phyloP scores from a whole-genome alignment of 345 rosid genomes.

The Diplotaxis tenuifolia region DNA sequence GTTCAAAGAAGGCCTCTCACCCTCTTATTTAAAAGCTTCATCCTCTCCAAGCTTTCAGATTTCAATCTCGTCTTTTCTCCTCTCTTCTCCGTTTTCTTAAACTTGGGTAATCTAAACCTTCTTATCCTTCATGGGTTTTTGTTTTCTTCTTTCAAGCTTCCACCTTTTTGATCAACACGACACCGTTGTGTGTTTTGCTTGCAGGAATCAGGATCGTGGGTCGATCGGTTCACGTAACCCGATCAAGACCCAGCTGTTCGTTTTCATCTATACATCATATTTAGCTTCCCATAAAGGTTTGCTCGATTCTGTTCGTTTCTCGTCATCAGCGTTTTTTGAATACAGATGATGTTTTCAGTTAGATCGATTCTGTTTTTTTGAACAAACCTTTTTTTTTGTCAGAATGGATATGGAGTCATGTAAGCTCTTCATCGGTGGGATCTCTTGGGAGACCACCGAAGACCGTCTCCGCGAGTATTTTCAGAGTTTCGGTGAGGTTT shows the following conservation, averaged over 20 bases:
- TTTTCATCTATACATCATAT: conserved; percentile 17
- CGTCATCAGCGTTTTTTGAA: background rate
- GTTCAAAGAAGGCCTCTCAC: too few relatives aligned
- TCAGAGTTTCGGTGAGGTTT: conserved; percentile 69
- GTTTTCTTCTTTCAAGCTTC: conserved; percentile 17
- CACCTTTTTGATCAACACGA: conserved; percentile 2
- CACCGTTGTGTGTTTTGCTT: conserved; percentile 3
- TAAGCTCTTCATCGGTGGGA: conserved; percentile 90
- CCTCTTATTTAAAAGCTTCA: conserved; percentile 6
- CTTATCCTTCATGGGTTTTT: conserved; percentile 37
- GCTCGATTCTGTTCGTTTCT: too few relatives aligned
- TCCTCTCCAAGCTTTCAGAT: conserved; percentile 25
- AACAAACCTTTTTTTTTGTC: background rate
- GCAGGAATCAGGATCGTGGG: conserved; percentile 53
- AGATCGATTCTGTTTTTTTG: too few relatives aligned
- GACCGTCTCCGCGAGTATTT: conserved; percentile 84
- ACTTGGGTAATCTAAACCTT: conserved; percentile 33
- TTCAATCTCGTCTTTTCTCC: conserved; percentile 20
- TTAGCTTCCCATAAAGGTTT: conserved; percentile 37
- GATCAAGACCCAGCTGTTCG: conserved; percentile 41
- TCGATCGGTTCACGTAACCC: conserved; percentile 54
- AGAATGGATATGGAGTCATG: conserved; percentile 87
- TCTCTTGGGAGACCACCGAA: conserved; percentile 94
- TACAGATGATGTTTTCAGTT: conserved; percentile 10
- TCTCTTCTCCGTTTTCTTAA: conserved; percentile 20